Evolutionary conservation across 257 asterid species (phyloP).

Genomic region (Catharanthus roseus): DNA sequence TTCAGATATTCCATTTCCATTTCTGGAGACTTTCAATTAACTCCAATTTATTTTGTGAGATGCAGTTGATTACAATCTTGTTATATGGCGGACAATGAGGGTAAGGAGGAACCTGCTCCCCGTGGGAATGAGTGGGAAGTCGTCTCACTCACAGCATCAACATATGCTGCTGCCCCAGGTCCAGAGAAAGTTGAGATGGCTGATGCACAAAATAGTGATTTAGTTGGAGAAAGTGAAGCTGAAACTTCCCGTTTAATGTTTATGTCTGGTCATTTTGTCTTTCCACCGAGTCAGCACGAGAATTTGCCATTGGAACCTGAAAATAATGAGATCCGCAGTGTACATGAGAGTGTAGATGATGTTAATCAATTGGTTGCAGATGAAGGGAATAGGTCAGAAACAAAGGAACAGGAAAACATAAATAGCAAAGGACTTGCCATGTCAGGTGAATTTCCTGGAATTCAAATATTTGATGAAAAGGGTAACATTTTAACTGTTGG

Average conservation of each 20-base stretch:
- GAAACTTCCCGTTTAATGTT: slow-evolving; percentile 61
- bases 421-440: slow-evolving; percentile 31
- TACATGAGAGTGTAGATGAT: slow-evolving; percentile 21
- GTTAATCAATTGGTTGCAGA: slow-evolving; percentile 22
- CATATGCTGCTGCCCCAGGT: slow-evolving; percentile 77
- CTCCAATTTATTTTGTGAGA: neutral
- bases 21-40: neutral
- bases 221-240: slow-evolving; percentile 31
- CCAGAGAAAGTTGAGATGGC: slow-evolving; percentile 30
- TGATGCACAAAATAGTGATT: slow-evolving; percentile 27
- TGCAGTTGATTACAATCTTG: neutral
- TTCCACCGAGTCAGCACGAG: slow-evolving; percentile 67
- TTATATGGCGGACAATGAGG: slow-evolving; percentile 15
- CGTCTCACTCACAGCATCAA: slow-evolving; percentile 73
- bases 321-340: slow-evolving; percentile 27
- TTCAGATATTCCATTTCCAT: neutral
- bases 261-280: slow-evolving; percentile 67
- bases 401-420: slow-evolving; percentile 30
- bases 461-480: slow-evolving; percentile 32
- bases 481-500: slow-evolving; percentile 25
- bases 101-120: slow-evolving; percentile 39
- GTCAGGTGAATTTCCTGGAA: slow-evolving; percentile 37
- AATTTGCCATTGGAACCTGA: slow-evolving; percentile 35
- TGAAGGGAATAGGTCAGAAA: slow-evolving; percentile 30
- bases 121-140: slow-evolving; percentile 77